Base-by-base conservation (phyloP, 108 stramenopile species). In the Skeletonema costatum region DNA sequence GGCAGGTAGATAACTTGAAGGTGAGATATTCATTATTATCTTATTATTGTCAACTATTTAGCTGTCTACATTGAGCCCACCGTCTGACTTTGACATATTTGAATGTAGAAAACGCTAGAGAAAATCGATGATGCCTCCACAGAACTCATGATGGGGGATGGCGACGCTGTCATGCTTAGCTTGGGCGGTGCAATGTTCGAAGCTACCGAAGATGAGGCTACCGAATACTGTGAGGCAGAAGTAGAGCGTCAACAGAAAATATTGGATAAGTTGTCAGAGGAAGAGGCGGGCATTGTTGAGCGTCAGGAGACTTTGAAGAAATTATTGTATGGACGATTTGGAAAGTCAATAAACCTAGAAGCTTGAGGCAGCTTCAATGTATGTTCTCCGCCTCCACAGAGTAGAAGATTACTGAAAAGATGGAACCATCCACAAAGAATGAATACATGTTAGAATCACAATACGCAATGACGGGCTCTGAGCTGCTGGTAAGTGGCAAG, bases 91-190 rank as follows among this genome's bases (percentile, higher is more conserved):
- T 53, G 39, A 21, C 32, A 38, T 60, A 64, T 56, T 31, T 58
- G n/a, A 46, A 14, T 11, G 44, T 71, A 91, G 89, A 88, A 91
- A 84, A 70, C 82, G 6, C 59, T 96, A 12, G 97, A 97, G 82
- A 79, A 91, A 62, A 72, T 97, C 29, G 95, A 96, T 71, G 97
- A 97, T 83, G 97, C 97, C 35, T 91, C 92, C n/a, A 95, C 97
- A 35, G 97, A 97, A 85, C 83, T 97, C 29, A 95, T 95, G 93
- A 97, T 97, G 97, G 87, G 88, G 2, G 73, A 77, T 17, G 91
- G 88, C 7, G 92, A 90, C 30, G 76, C 76, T 13, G 81, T 91
- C 11, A 88, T 92, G 78, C 66, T 97, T 41, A 50, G 92, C 21
- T 70, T 93, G 50, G 97, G 97, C 10, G 95, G 96, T 58, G 87